Conservation (phyloP, 2,329 filamentous ascomycete genomes). For the Venturia oleaginea region DNA sequence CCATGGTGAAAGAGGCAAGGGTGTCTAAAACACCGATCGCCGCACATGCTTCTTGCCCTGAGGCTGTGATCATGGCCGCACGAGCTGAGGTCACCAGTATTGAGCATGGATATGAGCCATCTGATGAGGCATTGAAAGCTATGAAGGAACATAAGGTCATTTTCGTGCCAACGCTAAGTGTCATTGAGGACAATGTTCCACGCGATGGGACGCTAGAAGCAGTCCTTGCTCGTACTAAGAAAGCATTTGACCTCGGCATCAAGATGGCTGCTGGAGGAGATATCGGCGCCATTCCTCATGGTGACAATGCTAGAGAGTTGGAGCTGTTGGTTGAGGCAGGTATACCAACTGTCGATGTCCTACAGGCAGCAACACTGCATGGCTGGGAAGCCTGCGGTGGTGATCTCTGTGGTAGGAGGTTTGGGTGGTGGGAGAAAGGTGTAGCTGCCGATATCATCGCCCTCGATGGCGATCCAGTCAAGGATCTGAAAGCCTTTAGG, state of each 20-base stretch:
- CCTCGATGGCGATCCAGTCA: conserved; percentile 35
- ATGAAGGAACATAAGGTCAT: conserved; percentile 40
- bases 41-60: conserved; percentile 22
- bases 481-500: conserved; percentile 35
- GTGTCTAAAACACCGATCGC: conserved; percentile 22
- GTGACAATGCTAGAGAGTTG: conserved; percentile 44
- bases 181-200: conserved; percentile 29
- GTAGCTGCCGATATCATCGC: conserved; percentile 45
- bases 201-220: conserved; percentile 19
- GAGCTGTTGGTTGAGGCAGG: conserved; percentile 47
- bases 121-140: conserved; percentile 31
- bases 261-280: conserved; percentile 16
- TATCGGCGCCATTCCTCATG: conserved; percentile 38
- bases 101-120: conserved; percentile 22
- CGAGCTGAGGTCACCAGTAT: conserved; percentile 25
- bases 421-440: conserved; percentile 44
- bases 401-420: conserved; percentile 41
- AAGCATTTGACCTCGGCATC: conserved; percentile 20
- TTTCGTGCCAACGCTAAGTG: conserved; percentile 45
- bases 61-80: conserved; percentile 24
- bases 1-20: conserved; percentile 23
- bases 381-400: conserved; percentile 49
- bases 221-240: conserved; percentile 33
- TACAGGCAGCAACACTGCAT: conserved; percentile 42
- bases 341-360: conserved; percentile 40